Evolutionary conservation across 2,329 filamentous ascomycete genomes (phyloP), one percentile per base, ranked within the genome.

Genomic region (Coniochaeta pulveracea): DNA sequence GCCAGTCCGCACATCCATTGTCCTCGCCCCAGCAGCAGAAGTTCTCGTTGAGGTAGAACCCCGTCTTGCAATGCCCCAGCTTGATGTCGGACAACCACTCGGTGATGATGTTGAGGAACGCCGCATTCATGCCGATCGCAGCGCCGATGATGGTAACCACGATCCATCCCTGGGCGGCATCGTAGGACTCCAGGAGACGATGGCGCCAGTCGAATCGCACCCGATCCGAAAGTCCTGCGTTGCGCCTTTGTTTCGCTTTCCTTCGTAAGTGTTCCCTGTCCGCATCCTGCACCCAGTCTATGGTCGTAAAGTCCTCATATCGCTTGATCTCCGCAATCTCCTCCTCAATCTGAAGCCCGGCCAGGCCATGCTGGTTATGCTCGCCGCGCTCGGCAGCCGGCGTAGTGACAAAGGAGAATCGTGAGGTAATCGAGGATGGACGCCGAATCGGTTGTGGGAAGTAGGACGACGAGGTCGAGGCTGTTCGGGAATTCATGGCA

Each of bases 21-120:
- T 95, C 86, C 36, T 91, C 83, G 23, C 91, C 91, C 86, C 88
- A 98, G 55, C 91, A 98, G 59, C 91, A 98, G 56, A 98, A 98
- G 54, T 75, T 81, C 66, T 96, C 85, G 56, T 98, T 98, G 37
- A 98, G 69, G 53, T 98, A 98, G 56, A 96, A 98, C 3, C 79
- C 89, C 7, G 88, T 95, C 10, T 78, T 82, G 65, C 91, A 98
- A 58, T 95, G 80, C n/a, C 91, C 91, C 50, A 89, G 66, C 63
- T 96, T 98, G 53, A 95, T 79, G 58, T 98, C 91, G 22, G 85
- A 82, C 40, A 98, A 64, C 89, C 91, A 98, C 58, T 98, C 91
- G 8, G 89, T 96, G 26, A 93, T 74, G 44, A 98, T 96, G 52
- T 93, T 96, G 39, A 98, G 62, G 38, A 94, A 77, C 1, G 85